Conservation (phyloP, 2,329 filamentous ascomycete species). For the Fonsecaea monophora region DNA sequence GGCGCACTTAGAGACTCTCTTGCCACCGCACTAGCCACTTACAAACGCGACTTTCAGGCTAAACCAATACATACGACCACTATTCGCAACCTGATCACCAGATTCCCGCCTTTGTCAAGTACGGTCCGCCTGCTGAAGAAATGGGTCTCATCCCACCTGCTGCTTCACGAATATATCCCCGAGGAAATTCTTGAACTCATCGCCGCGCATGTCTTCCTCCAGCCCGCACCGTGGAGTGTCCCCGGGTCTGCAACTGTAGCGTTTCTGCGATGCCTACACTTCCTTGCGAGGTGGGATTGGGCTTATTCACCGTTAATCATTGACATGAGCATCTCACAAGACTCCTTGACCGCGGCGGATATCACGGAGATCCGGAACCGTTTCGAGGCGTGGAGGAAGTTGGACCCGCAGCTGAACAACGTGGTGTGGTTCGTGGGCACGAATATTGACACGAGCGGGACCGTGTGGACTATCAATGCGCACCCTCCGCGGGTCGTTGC, state of each 20-base stretch:
- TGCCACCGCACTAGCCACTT: slow-evolving; percentile 70
- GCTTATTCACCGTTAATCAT: slow-evolving; percentile 79
- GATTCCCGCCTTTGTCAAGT: slow-evolving; percentile 78
- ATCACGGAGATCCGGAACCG: slow-evolving; percentile 56
- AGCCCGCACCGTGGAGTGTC: slow-evolving; percentile 78
- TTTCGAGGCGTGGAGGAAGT: slow-evolving; percentile 82
- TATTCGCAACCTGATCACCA: slow-evolving; percentile 78
- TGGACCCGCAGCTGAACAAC: slow-evolving; percentile 87
- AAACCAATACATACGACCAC: slow-evolving; percentile 81
- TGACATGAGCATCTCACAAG: slow-evolving; percentile 67
- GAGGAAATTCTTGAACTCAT: slow-evolving; percentile 87
- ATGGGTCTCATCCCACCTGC: slow-evolving; percentile 86
- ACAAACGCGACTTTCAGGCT: slow-evolving; percentile 74
- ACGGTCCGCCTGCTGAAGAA: slow-evolving; percentile 84
- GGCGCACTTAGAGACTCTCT: slow-evolving; percentile 71
- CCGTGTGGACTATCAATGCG: slow-evolving; percentile 75
- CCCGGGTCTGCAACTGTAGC: slow-evolving; percentile 80
- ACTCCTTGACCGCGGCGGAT: slow-evolving; percentile 63
- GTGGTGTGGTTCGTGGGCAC: slow-evolving; percentile 82
- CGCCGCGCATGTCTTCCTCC: slow-evolving; percentile 76
- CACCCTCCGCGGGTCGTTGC: slow-evolving; percentile 82
- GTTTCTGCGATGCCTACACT: slow-evolving; percentile 79
- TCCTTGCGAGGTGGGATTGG: slow-evolving; percentile 93
- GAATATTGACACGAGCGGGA: slow-evolving; percentile 76
- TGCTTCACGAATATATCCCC: slow-evolving; percentile 76